Percentiles rank a stretch among this genome's conserved stretches.
Evolutionary conservation across 164 flowering plant genomes (phyloP).

Genomic region (Chimonanthus praecox): DNA sequence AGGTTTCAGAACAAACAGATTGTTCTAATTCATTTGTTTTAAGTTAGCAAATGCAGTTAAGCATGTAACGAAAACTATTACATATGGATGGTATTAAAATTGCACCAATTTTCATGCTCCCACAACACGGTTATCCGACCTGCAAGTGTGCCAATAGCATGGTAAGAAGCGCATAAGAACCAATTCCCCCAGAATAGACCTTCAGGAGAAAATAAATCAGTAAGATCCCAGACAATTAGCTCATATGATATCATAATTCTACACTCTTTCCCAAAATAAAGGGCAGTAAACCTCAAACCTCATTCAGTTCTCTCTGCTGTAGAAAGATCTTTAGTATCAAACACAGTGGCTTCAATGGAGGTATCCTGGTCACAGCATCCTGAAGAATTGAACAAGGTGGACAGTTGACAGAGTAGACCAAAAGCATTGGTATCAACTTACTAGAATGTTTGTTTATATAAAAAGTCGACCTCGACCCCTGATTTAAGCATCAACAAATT

Average conservation of each 20-base stretch:
- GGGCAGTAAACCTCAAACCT: conserved; percentile 36
- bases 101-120: background rate
- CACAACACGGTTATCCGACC: conserved; percentile 32
- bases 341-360: conserved; percentile 84
- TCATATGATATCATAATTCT: background rate
- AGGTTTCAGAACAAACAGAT: no score
- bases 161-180: conserved; percentile 89
- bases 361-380: conserved; percentile 68
- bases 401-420: background rate
- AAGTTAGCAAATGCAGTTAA: background rate
- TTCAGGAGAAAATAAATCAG: conserved; percentile 13
- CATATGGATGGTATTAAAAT: no score
- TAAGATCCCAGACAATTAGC: background rate
- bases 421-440: background rate
- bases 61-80: background rate
- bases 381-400: conserved; percentile 18
- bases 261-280: background rate
- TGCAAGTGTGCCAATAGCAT: conserved; percentile 86
- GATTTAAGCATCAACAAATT: background rate
- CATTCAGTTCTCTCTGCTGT: conserved; percentile 94
- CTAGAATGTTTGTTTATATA: background rate
- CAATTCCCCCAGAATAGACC: conserved; percentile 98
- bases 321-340: conserved; percentile 89
- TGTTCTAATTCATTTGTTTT: background rate
- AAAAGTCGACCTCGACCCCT: background rate